These are phyloP conservation scores for Pseudoperonospora humuli DNA, from an alignment of 352 stramenopile species.

Conservation along the genomic window DNA sequence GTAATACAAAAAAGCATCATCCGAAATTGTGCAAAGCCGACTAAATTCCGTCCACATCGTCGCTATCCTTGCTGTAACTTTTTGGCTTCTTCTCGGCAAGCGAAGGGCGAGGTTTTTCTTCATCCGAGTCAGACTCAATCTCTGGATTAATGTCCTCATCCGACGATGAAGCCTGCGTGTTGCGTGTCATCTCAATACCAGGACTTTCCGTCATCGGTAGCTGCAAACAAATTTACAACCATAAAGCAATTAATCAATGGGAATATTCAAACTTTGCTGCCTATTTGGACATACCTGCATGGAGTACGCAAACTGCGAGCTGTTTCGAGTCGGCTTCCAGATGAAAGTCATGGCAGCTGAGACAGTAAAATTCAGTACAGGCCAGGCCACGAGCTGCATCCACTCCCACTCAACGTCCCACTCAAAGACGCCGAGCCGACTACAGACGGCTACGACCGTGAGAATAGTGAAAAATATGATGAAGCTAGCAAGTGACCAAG, in stretches of 20 bases:
- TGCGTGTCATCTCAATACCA: slow-evolving; percentile 54
- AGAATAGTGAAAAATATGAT: slow-evolving; percentile 85
- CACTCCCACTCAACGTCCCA: slow-evolving; percentile 89
- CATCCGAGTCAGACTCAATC: slow-evolving; percentile 52
- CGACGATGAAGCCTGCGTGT: slow-evolving; percentile 40
- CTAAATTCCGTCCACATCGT: slow-evolving; percentile 47
- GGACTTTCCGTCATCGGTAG: slow-evolving; percentile 64
- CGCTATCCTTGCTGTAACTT: slow-evolving; percentile 30
- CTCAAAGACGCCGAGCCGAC: slow-evolving; percentile 77
- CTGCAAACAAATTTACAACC: slow-evolving; percentile 21
- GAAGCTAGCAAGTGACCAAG: slow-evolving; percentile 73
- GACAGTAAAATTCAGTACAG: slow-evolving; percentile 87
- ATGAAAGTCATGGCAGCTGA: slow-evolving; percentile 86
- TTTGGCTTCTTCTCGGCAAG: slow-evolving; percentile 34
- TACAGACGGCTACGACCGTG: slow-evolving; percentile 76
- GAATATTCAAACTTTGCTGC: slow-evolving; percentile 1
- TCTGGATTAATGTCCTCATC: slow-evolving; percentile 50
- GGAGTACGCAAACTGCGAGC: slow-evolving; percentile 80
- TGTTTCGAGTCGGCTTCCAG: slow-evolving; percentile 82
- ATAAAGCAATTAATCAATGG: slow-evolving; percentile 7
- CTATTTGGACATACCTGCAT: slow-evolving; percentile 46
- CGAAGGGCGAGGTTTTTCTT: slow-evolving; percentile 41
- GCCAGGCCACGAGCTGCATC: slow-evolving; percentile 88
- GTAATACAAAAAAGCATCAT: no score
- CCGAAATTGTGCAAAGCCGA: slow-evolving; percentile 1